phyloP scores from a whole-genome alignment of 495 filamentous ascomycete species.

The Trichoderma asperelloides region DNA sequence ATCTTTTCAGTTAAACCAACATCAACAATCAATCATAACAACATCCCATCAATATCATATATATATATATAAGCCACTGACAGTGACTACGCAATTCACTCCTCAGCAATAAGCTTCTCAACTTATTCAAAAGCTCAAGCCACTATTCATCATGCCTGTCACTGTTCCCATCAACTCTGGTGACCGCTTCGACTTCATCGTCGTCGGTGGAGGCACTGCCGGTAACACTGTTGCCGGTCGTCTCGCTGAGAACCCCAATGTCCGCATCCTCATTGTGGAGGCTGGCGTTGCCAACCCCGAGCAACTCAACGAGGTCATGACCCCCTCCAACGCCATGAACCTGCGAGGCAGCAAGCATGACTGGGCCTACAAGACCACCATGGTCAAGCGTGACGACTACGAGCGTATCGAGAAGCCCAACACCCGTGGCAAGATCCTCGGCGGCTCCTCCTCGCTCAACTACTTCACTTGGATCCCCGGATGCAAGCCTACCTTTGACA shows the following conservation, averaged over 20 bases:
- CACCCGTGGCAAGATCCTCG: slow-evolving; percentile 51
- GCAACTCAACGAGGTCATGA: slow-evolving; percentile 49
- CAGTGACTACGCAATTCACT: background rate
- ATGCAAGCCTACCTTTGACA: slow-evolving; percentile 50
- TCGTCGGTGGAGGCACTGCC: slow-evolving; percentile 46
- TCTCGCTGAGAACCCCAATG: slow-evolving; percentile 49
- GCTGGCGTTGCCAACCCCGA: slow-evolving; percentile 46
- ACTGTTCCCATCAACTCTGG: slow-evolving; percentile 10
- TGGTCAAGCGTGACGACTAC: slow-evolving; percentile 54
- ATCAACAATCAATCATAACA: background rate
- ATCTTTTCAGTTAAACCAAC: background rate
- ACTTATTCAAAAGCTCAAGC: background rate
- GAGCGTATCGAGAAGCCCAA: slow-evolving; percentile 55
- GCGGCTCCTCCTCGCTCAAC: slow-evolving; percentile 52
- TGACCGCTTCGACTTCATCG: slow-evolving; percentile 36
- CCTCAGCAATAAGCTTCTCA: background rate
- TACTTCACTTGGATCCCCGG: slow-evolving; percentile 56
- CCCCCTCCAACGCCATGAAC: slow-evolving; percentile 44
- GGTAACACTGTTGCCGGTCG: slow-evolving; percentile 50
- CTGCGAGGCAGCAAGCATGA: slow-evolving; percentile 50
- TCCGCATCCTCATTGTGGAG: slow-evolving; percentile 46
- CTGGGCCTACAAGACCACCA: slow-evolving; percentile 56
- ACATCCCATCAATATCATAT: background rate
- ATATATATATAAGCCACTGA: background rate
- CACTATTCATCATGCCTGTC: slow-evolving; percentile 10